Base-by-base conservation (phyloP, 2,329 filamentous ascomycete species). In the Ceratocystis cacaofunesta region DNA sequence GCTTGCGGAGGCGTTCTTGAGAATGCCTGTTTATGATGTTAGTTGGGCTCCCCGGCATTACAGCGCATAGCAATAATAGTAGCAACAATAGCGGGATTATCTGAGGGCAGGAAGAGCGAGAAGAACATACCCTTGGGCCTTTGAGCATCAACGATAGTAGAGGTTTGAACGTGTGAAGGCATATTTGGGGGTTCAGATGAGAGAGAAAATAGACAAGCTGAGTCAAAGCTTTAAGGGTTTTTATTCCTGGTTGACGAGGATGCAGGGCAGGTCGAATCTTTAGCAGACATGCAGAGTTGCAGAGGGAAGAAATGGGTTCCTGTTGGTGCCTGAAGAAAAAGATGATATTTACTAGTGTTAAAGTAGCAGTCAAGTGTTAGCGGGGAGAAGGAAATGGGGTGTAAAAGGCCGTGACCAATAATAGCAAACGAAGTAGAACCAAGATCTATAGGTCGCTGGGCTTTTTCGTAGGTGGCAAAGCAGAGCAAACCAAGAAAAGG, bases 1-100 rank as follows among this genome's bases (percentile, higher is more conserved):
- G 17, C 41, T 32, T 71, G 82, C 86, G 68, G 82, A 90, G 61
- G 89, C 87, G 78, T 96, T 96, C 78, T 97, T 97, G 71, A 97
- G 84, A 71, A 97, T 97, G 70, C 92, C 92, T 96, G 57, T 1
- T 30, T 15, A 8, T 8, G 28, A 36, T 58, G 28, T 58, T 58
- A 58, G 55, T 32, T 36, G 15, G 22, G 28, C 17, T 57, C 55
- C 32, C 8, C 25, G 1, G 30, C 15, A 6, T 58, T 30, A 8
- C 55, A 58, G 36, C 15, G 36, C 36, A 41, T 15, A 12, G 36
- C 36, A 41, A 15, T 41, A 41, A 12, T 12, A 8, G 36, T 41
- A 41, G 36, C 10, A 41, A 3, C 36, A 41, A 41, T 10, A 44
- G 46, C 52, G 28, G n/a, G 30, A 32, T 55, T 41, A 32, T 19